phyloP scores from a whole-genome alignment of 2,329 filamentous ascomycete genomes.

The Curvularia eragrostidis region DNA sequence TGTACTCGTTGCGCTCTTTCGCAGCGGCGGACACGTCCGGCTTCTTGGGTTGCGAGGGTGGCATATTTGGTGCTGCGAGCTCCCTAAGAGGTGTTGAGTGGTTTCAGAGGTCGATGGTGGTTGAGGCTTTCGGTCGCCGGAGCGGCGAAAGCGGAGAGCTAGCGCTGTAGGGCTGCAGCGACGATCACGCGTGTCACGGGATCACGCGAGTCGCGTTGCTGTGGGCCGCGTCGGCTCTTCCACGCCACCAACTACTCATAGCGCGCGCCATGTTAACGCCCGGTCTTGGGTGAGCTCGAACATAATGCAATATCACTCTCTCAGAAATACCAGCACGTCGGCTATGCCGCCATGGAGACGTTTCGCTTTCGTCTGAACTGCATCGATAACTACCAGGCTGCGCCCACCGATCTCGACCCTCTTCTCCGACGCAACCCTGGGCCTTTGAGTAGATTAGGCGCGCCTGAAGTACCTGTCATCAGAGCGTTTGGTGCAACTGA shows the following conservation, averaged over 20 bases:
- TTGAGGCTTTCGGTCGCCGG: slow-evolving; percentile 19
- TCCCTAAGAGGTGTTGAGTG: slow-evolving; percentile 4
- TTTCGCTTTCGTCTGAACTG: slow-evolving; percentile 95
- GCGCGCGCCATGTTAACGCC: slow-evolving; percentile 3
- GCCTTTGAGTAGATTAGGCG: slow-evolving; percentile 63
- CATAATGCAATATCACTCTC: slow-evolving; percentile 20
- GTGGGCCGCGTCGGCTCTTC: slow-evolving; percentile 17
- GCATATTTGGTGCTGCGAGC: slow-evolving; percentile 44
- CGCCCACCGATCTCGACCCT: slow-evolving; percentile 81
- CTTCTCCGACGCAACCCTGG: slow-evolving; percentile 70
- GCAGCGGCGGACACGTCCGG: slow-evolving; percentile 62
- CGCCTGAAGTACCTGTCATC: slow-evolving; percentile 81
- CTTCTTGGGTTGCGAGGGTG: slow-evolving; percentile 57
- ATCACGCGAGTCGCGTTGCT: slow-evolving; percentile 26
- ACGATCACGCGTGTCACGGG: slow-evolving; percentile 28
- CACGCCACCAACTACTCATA: neutral
- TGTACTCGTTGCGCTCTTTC: slow-evolving; percentile 97
- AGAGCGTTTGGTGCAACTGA: slow-evolving; percentile 92
- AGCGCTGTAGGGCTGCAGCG: slow-evolving; percentile 42
- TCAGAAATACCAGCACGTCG: slow-evolving; percentile 1
- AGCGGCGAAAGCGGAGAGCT: slow-evolving; percentile 29
- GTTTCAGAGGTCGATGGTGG: slow-evolving; percentile 7
- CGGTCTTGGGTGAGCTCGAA: slow-evolving; percentile 13
- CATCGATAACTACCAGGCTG: slow-evolving; percentile 90
- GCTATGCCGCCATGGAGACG: slow-evolving; percentile 63